Percentiles rank a stretch among this genome's conserved stretches.
These are phyloP conservation scores for Rhizopogon sp. DNA, from an alignment of 768 basidiomycete species.

Conservation along the genomic window DNA sequence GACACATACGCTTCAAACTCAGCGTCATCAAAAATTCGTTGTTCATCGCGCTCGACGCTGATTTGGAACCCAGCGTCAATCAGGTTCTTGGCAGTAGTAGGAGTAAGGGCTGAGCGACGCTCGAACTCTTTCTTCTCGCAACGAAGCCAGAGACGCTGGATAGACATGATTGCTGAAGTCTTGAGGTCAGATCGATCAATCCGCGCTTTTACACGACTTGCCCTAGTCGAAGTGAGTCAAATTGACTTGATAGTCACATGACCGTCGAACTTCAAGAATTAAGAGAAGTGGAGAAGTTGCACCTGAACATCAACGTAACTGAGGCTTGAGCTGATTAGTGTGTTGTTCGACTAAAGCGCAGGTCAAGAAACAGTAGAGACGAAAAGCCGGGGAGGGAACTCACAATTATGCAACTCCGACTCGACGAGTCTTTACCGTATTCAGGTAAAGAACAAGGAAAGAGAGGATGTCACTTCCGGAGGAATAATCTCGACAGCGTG, in stretches of 20 bases:
- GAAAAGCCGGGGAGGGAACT: slow-evolving; percentile 7
- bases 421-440: slow-evolving; percentile 43
- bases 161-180: slow-evolving; percentile 36
- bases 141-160: slow-evolving; percentile 77
- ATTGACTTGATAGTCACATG: not conserved
- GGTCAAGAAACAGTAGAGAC: slow-evolving; percentile 36
- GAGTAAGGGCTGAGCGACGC: slow-evolving; percentile 87
- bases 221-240: no score
- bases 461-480: slow-evolving; percentile 34
- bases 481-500: slow-evolving; percentile 54
- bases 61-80: slow-evolving; percentile 89
- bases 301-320: no score
- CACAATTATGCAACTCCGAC: slow-evolving; percentile 58
- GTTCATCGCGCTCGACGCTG: slow-evolving; percentile 86
- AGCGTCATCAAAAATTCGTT: slow-evolving; percentile 89
- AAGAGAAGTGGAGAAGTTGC: no score
- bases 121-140: slow-evolving; percentile 98
- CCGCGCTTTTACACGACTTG: no score
- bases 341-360: slow-evolving; percentile 46
- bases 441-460: not conserved
- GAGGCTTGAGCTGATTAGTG: slow-evolving; percentile 12
- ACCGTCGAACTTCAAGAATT: not conserved
- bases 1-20: slow-evolving; percentile 86
- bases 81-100: slow-evolving; percentile 82
- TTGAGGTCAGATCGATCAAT: not conserved